These are phyloP conservation scores for Viola pubescens DNA, from an alignment of 441 rosid species.

Conservation along the genomic window DNA sequence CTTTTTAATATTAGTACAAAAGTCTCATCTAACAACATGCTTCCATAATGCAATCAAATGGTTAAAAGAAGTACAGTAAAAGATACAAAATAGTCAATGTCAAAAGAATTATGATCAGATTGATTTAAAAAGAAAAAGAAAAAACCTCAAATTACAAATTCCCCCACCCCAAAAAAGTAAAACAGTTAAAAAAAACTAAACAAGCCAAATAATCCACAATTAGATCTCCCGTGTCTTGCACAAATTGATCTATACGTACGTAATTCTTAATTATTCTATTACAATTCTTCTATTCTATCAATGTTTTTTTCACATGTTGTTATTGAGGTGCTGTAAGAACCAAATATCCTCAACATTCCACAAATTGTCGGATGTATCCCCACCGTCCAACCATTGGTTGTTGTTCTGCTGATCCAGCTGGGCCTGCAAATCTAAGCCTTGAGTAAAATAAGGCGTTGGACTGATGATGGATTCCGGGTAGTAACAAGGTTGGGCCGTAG, in stretches of 20 bases:
- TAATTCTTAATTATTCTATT: constrained; percentile 10
- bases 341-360: constrained; percentile 63
- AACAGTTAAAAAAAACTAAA: constrained; percentile 1
- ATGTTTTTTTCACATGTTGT: constrained; percentile 26
- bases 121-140: not conserved
- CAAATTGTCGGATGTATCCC: constrained; percentile 48
- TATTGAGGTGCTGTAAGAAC: constrained; percentile 45
- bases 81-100: not conserved
- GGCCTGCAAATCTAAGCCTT: constrained; percentile 33
- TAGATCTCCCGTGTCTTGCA: constrained; percentile 8
- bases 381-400: constrained; percentile 41
- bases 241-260: constrained; percentile 10
- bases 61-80: not conserved
- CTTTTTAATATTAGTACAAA: constrained; percentile 7
- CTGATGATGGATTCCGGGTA: constrained; percentile 35
- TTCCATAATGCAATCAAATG: constrained; percentile 32
- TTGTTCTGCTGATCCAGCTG: constrained; percentile 37
- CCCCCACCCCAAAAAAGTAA: constrained; percentile 3
- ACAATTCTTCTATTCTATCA: not conserved
- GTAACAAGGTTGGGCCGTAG: constrained; percentile 20
- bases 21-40: constrained; percentile 17
- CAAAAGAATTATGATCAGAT: constrained; percentile 24
- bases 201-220: constrained; percentile 25
- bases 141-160: constrained; percentile 20
- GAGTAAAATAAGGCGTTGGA: constrained; percentile 27